Evolutionary conservation across 31 red algal genomes (phyloP).

Genomic region (Asparagopsis taxiformis): DNA sequence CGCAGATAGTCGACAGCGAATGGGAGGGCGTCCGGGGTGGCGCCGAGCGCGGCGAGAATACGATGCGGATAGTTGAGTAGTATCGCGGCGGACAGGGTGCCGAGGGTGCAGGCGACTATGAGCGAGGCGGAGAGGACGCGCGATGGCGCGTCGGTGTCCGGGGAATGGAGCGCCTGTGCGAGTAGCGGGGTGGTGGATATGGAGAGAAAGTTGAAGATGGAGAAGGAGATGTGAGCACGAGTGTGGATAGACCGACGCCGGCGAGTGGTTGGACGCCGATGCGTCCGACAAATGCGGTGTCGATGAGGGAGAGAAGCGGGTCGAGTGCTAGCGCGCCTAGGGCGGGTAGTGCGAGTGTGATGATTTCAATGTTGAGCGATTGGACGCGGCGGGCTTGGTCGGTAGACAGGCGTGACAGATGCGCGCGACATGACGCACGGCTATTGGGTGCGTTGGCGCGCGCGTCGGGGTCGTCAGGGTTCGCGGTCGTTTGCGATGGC

Average conservation of each 20-base stretch:
- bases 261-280: constrained; percentile 45
- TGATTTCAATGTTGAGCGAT: constrained; percentile 37
- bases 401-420: too few species aligned
- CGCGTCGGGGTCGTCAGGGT: too few species aligned
- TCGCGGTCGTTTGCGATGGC: too few species aligned
- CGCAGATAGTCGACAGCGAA: constrained; percentile 66
- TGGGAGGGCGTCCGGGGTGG: constrained; percentile 41
- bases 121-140: constrained; percentile 41
- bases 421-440: too few species aligned
- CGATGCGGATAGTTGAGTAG: constrained; percentile 21
- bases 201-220: too few species aligned
- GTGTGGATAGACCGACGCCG: constrained; percentile 72
- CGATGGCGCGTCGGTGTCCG: constrained; percentile 12
- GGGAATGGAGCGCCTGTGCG: constrained; percentile 1
- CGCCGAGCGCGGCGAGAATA: constrained; percentile 48
- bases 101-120: constrained; percentile 52
- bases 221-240: constrained; percentile 68
- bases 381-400: too few species aligned
- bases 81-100: constrained; percentile 15
- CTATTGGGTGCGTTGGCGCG: too few species aligned
- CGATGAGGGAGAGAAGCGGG: constrained; percentile 81
- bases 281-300: constrained; percentile 85
- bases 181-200: constrained; percentile 74
- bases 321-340: too few species aligned
- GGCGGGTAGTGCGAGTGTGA: constrained; percentile 70